phyloP scores from a whole-genome alignment of 306 rosid species.

The Cucurbita ficifolia region DNA sequence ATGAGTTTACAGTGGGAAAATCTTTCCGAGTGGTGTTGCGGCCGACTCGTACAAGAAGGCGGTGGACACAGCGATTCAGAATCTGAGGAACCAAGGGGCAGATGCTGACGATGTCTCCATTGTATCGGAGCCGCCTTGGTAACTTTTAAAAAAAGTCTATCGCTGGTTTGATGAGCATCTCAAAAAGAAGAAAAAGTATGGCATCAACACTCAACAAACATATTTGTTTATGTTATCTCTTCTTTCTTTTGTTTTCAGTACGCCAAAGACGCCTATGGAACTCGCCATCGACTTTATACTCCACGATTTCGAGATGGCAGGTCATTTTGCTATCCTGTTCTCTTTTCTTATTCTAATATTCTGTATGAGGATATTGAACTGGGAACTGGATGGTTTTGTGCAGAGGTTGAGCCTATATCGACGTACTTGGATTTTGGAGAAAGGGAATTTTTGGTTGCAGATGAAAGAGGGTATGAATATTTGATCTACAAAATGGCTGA shows the following conservation, averaged over 20 bases:
- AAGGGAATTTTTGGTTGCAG: slow-evolving; percentile 77
- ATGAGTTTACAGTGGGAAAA: slow-evolving; percentile 45
- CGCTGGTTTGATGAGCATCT: slow-evolving; percentile 10
- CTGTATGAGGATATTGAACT: not conserved
- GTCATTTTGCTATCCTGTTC: slow-evolving; percentile 23
- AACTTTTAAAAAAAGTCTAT: slow-evolving; percentile 9
- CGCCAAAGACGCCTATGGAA: slow-evolving; percentile 62
- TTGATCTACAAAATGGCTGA: slow-evolving; percentile 72
- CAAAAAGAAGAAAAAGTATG: slow-evolving; percentile 1
- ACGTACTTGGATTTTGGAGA: slow-evolving; percentile 72
- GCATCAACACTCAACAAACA: not conserved
- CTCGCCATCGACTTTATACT: slow-evolving; percentile 79
- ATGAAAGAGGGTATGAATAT: slow-evolving; percentile 75
- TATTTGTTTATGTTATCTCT: not conserved
- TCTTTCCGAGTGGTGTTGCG: slow-evolving; percentile 75
- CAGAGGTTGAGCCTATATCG: slow-evolving; percentile 95
- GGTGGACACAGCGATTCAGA: slow-evolving; percentile 74
- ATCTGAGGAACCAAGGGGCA: slow-evolving; percentile 37
- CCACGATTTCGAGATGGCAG: slow-evolving; percentile 98
- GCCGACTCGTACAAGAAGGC: slow-evolving; percentile 77
- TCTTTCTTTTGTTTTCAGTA: slow-evolving; percentile 18
- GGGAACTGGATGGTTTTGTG: slow-evolving; percentile 9
- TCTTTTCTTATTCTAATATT: not conserved
- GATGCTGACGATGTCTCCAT: slow-evolving; percentile 18
- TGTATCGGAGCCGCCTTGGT: slow-evolving; percentile 41